A percentile compares a stretch with the other conserved stretches of the same genome.
Evolutionary conservation across 1,284 basidiomycete species (phyloP).

Genomic region (Apiotrichum gracile): DNA sequence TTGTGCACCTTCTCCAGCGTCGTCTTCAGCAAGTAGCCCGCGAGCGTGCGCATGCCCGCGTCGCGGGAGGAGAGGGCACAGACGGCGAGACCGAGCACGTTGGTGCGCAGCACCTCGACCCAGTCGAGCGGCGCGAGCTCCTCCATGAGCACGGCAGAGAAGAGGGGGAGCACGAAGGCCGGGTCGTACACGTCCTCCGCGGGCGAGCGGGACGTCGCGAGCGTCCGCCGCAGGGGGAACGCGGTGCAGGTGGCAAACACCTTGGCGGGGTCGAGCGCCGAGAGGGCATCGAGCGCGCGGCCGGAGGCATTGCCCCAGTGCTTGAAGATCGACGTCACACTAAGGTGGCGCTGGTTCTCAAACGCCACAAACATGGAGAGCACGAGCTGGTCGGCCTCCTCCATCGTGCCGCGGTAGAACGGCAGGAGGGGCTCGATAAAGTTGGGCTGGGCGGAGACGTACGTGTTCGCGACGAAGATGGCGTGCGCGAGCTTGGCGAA

Average conservation of each 20-base stretch:
- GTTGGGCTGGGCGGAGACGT: slow-evolving; percentile 72
- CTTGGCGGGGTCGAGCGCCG: slow-evolving; percentile 61
- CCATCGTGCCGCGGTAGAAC: slow-evolving; percentile 68
- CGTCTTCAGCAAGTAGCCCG: slow-evolving; percentile 35
- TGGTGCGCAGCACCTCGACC: slow-evolving; percentile 79
- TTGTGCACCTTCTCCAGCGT: background rate
- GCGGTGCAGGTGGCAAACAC: slow-evolving; percentile 67
- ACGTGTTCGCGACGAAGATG: slow-evolving; percentile 67
- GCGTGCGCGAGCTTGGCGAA: slow-evolving; percentile 57
- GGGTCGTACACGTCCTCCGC: slow-evolving; percentile 64
- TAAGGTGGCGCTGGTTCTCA: slow-evolving; percentile 63
- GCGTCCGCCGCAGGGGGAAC: slow-evolving; percentile 54
- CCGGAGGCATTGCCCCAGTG: slow-evolving; percentile 56
- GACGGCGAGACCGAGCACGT: slow-evolving; percentile 68
- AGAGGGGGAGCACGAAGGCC: slow-evolving; percentile 64
- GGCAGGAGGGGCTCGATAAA: slow-evolving; percentile 68
- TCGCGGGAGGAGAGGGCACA: slow-evolving; percentile 68
- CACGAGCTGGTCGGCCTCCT: slow-evolving; percentile 59
- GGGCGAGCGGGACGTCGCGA: background rate
- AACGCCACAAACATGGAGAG: slow-evolving; percentile 71
- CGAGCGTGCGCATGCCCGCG: slow-evolving; percentile 54
- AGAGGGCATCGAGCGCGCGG: slow-evolving; percentile 58
- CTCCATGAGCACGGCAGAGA: slow-evolving; percentile 59
- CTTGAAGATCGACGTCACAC: slow-evolving; percentile 57
- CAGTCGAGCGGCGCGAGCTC: slow-evolving; percentile 63